These are phyloP conservation scores for Malus sylvestris DNA, from an alignment of 306 rosid species.

Conservation along the genomic window DNA sequence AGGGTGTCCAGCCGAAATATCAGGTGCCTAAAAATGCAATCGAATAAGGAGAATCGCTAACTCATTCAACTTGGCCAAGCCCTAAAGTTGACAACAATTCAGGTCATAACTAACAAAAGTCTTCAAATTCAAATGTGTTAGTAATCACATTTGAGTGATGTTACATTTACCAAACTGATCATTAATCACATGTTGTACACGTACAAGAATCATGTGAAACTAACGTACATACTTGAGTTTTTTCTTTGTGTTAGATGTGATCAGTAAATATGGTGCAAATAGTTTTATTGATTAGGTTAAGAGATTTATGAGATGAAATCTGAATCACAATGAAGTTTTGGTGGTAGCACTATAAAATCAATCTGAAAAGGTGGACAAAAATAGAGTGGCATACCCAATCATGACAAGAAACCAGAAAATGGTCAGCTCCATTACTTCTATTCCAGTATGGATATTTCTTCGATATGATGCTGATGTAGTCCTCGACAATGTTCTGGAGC, in stretches of 20 bases:
- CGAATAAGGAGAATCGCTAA: not conserved
- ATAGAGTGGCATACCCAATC: constrained; percentile 45
- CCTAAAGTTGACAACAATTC: no score
- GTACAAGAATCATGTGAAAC: not conserved
- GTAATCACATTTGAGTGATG: not conserved
- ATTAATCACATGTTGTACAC: not conserved
- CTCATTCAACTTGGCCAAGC: no score
- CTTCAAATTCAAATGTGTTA: not conserved
- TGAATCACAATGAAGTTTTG: not conserved
- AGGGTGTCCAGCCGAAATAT: constrained; percentile 11
- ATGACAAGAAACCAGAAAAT: constrained; percentile 58
- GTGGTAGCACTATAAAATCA: not conserved
- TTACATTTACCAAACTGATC: not conserved
- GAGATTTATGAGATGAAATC: not conserved
- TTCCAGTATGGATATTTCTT: constrained; percentile 45
- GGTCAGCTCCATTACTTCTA: constrained; percentile 51
- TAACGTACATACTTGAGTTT: not conserved
- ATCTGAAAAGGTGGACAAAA: not conserved
- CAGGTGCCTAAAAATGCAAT: constrained; percentile 20
- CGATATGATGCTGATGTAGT: constrained; percentile 23
- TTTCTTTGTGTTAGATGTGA: not conserved
- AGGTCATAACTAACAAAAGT: not conserved
- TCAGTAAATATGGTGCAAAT: not conserved
- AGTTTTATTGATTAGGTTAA: not conserved
- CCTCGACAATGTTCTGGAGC: constrained; percentile 24